Evolutionary conservation across 129 eudicot genomes (phyloP).

Genomic region (Centrapalus pauciflorus): DNA sequence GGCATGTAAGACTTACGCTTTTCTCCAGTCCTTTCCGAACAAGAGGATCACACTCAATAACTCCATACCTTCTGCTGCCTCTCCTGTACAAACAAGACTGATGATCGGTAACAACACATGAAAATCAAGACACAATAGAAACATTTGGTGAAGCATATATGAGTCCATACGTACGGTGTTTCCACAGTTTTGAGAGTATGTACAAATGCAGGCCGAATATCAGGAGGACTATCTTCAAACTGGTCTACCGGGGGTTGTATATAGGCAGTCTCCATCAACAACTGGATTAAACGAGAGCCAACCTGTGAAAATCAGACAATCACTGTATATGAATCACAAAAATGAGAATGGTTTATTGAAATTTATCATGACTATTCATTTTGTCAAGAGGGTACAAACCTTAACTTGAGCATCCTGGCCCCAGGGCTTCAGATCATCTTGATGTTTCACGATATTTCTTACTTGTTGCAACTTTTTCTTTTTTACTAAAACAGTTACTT

Average conservation of each 20-base stretch:
- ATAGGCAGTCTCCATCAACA: conserved; percentile 79
- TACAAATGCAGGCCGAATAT: conserved; percentile 86
- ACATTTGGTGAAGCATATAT: background rate
- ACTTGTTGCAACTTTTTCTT: conserved; percentile 60
- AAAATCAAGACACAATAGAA: conserved; percentile 4
- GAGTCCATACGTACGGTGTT: conserved; percentile 52
- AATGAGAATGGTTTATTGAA: background rate
- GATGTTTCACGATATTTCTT: conserved; percentile 57
- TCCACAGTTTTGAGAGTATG: conserved; percentile 71
- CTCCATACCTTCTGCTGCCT: conserved; percentile 77
- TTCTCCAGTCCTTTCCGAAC: conserved; percentile 86
- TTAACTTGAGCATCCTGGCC: conserved; percentile 88
- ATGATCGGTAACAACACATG: background rate
- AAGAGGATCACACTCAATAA: conserved; percentile 88
- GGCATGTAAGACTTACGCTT: conserved; percentile 52
- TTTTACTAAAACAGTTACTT: conserved; percentile 61
- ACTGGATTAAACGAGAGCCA: conserved; percentile 81
- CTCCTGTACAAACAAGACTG: conserved; percentile 36
- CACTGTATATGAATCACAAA: conserved; percentile 1
- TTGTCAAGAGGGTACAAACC: conserved; percentile 40
- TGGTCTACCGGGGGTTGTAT: conserved; percentile 88
- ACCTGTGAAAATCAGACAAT: conserved; percentile 38
- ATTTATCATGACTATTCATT: background rate
- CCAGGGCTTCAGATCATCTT: conserved; percentile 72
- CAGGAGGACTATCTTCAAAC: conserved; percentile 79